These are phyloP conservation scores for Lachancea waltii DNA, from an alignment of 805 yeast genomes.

Conservation along the genomic window DNA sequence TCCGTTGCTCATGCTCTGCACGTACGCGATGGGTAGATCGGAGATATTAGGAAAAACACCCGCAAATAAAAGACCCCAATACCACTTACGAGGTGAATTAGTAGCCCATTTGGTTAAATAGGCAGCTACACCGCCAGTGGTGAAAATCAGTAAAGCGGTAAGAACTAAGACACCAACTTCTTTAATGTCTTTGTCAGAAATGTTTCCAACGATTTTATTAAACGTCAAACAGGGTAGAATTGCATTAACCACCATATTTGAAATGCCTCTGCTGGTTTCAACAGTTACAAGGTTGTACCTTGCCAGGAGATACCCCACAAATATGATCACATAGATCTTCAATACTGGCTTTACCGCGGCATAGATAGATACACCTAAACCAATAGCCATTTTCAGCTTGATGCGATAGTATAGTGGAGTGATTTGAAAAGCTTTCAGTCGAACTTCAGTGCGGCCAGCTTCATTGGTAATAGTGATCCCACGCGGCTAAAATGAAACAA, in stretches of 20 bases:
- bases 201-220: conserved; percentile 59
- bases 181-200: conserved; percentile 62
- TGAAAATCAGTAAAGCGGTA: conserved; percentile 40
- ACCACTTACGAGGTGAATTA: conserved; percentile 65
- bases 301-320: conserved; percentile 60
- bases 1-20: conserved; percentile 63
- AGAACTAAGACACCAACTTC: conserved; percentile 59
- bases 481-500: neutral
- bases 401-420: neutral
- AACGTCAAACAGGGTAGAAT: conserved; percentile 73
- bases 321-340: conserved; percentile 69
- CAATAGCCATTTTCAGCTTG: conserved; percentile 10
- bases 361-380: conserved; percentile 61
- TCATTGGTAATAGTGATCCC: neutral
- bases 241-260: conserved; percentile 60
- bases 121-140: conserved; percentile 40
- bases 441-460: neutral
- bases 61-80: conserved; percentile 66
- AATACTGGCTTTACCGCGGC: conserved; percentile 80
- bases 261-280: conserved; percentile 60
- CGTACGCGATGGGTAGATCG: conserved; percentile 80
- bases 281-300: conserved; percentile 57
- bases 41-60: conserved; percentile 75
- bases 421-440: neutral
- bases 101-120: conserved; percentile 39